Base-by-base conservation (phyloP, 306 rosid genomes). In the Alnus rubra region DNA sequence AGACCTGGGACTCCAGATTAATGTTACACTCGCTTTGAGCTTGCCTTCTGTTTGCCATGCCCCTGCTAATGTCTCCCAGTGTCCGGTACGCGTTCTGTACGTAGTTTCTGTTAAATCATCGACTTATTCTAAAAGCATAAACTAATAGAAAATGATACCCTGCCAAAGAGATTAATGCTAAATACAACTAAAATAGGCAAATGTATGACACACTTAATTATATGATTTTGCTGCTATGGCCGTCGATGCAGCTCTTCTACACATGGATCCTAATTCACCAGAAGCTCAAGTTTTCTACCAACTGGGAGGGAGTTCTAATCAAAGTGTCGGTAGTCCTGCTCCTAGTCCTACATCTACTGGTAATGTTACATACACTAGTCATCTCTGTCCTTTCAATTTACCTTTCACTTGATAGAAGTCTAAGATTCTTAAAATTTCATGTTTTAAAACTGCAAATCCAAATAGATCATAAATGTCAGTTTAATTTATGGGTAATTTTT, bases 221-320 rank as follows among this genome's bases (percentile, higher is more conserved):
- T 42, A 42, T 49, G 13, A 64, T 63, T 70, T 79, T 12, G 13
- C 69, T 50, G 0, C 37, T 3, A 48, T n/a, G 0, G 52, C 6
- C 11, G 60, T 82, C 69, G 42, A 69, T 79, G 71, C 88, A 94
- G 98, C 84, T 76, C 88, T 92, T 65, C 80, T 94, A 35, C 89
- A 94, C 69, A 71, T 94, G 94, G 88, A 91, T 84, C 97, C 97
- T 10, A 85, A 89, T 69, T 94, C 98, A 71, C 71, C 82, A 7
- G 94, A 92, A 68, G 97, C 98, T 59, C 93, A 90, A 73, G 89
- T 92, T 3, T 94, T 94, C 73, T 89, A 89, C 84, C 89, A 89
- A 67, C 69, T 86, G 52, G 85, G 76, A 7, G 83, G 75, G 42
- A 75, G 73, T 50, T 79, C 91, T 0, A 52, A 23, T 8, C 71